These are phyloP conservation scores for Sporormia fimetaria DNA, from an alignment of 495 filamentous ascomycete genomes.

Conservation along the genomic window DNA sequence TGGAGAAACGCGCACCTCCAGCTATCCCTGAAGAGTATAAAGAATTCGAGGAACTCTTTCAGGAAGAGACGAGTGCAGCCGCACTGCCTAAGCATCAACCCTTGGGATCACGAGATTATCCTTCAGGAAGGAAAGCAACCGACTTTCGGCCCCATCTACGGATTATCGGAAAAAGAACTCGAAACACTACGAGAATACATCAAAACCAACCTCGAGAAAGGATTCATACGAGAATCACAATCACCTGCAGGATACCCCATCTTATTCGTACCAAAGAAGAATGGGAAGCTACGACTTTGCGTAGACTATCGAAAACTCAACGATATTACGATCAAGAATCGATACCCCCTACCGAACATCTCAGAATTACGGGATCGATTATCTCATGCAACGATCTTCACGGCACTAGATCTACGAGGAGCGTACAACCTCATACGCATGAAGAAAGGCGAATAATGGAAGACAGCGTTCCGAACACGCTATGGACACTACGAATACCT, in stretches of 20 bases:
- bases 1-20: no score
- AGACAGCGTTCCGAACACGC: constrained; percentile 24
- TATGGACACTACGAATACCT: constrained; percentile 22
- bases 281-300: constrained; percentile 15
- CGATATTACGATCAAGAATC: constrained; percentile 20
- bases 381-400: constrained; percentile 7
- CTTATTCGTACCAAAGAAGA: constrained; percentile 25
- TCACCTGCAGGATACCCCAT: constrained; percentile 13
- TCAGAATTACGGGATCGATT: constrained; percentile 15
- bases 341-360: constrained; percentile 20
- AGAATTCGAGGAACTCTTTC: no score
- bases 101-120: neutral
- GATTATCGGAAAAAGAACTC: constrained; percentile 12
- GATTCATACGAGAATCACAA: constrained; percentile 6
- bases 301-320: constrained; percentile 24
- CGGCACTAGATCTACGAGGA: constrained; percentile 17
- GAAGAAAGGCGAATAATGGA: constrained; percentile 18
- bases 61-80: no score
- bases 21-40: no score
- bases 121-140: neutral
- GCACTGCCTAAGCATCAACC: no score
- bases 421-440: constrained; percentile 20
- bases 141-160: constrained; percentile 15
- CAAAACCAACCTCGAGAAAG: constrained; percentile 5
- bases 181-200: constrained; percentile 9